Percentiles rank a stretch among this genome's conserved stretches.
Evolutionary conservation across 2,329 filamentous ascomycete species (phyloP).

Genomic region (Ampelomyces quisqualis): DNA sequence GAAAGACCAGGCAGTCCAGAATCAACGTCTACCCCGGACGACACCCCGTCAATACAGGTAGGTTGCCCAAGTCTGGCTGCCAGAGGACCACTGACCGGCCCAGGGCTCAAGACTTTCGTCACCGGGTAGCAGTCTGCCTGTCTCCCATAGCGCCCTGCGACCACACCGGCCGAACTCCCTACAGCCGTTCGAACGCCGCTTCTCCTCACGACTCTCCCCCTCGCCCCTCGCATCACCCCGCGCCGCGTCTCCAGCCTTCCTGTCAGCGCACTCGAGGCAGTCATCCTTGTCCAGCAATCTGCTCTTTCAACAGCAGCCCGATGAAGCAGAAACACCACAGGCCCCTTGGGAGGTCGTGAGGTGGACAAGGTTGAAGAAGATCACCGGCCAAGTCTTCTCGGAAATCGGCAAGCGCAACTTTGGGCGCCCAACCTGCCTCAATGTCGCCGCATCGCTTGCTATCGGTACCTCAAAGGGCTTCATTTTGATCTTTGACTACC

Average conservation of each 20-base stretch:
- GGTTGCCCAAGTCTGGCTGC: no score
- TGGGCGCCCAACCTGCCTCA: slow-evolving; percentile 84
- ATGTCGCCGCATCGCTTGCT: slow-evolving; percentile 83
- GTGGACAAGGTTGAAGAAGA: slow-evolving; percentile 90
- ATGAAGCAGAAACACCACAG: slow-evolving; percentile 58
- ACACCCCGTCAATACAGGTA: slow-evolving; percentile 81
- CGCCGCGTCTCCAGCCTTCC: slow-evolving; percentile 71
- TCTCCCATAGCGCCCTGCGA: slow-evolving; percentile 66
- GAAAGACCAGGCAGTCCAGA: slow-evolving; percentile 60
- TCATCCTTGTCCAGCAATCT: slow-evolving; percentile 75
- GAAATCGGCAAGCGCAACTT: slow-evolving; percentile 91
- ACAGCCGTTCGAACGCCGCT: slow-evolving; percentile 90
- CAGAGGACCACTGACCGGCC: slow-evolving; percentile 15
- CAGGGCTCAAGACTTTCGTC: slow-evolving; percentile 59
- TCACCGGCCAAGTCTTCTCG: slow-evolving; percentile 87
- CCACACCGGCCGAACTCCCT: slow-evolving; percentile 79
- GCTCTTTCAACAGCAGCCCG: slow-evolving; percentile 58
- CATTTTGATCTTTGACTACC: slow-evolving; percentile 94
- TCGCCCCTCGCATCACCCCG: slow-evolving; percentile 63
- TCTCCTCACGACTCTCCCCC: slow-evolving; percentile 79
- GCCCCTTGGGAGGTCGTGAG: slow-evolving; percentile 95
- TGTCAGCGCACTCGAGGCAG: slow-evolving; percentile 75
- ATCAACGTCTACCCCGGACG: slow-evolving; percentile 75
- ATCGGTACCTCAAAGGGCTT: slow-evolving; percentile 93
- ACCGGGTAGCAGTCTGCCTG: slow-evolving; percentile 72